Percentiles rank a stretch among this genome's conserved stretches.
phyloP scores from a whole-genome alignment of 257 asterid species.

The Ilex aquifolium region DNA sequence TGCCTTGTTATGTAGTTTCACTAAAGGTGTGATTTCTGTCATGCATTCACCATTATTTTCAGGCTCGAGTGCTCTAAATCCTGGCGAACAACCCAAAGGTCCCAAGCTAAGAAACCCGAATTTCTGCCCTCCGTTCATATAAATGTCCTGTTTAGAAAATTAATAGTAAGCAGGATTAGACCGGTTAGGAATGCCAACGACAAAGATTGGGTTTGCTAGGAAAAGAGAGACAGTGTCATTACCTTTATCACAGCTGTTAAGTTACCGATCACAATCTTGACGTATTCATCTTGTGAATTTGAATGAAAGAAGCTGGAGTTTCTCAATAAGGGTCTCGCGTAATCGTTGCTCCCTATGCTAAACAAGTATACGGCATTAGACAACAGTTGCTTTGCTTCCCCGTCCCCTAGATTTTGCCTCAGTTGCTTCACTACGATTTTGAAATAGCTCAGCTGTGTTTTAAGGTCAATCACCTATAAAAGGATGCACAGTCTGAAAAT shows the following conservation, averaged over 20 bases:
- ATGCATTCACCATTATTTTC: neutral
- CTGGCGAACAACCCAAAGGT: slow-evolving; percentile 21
- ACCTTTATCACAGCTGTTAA: slow-evolving; percentile 19
- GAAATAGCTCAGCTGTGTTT: slow-evolving; percentile 18
- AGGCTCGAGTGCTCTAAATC: no score
- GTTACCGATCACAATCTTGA: slow-evolving; percentile 18
- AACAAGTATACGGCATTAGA: slow-evolving; percentile 24
- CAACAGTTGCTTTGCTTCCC: slow-evolving; percentile 7
- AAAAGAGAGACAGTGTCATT: neutral
- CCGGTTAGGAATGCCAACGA: neutral
- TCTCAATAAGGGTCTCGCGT: slow-evolving; percentile 4
- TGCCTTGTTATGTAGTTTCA: neutral
- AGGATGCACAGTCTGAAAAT: neutral
- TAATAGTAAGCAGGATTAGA: neutral
- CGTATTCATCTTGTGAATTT: slow-evolving; percentile 9
- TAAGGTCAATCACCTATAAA: slow-evolving; percentile 21
- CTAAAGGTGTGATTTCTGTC: neutral
- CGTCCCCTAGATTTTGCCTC: slow-evolving; percentile 11
- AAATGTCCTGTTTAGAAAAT: slow-evolving; percentile 10
- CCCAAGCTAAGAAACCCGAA: slow-evolving; percentile 19
- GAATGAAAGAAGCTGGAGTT: slow-evolving; percentile 4
- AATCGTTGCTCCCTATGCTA: slow-evolving; percentile 20
- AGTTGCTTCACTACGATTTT: slow-evolving; percentile 13
- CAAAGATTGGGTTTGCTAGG: no score
- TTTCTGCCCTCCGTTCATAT: slow-evolving; percentile 24